Evolutionary conservation across 2,329 filamentous ascomycete genomes (phyloP), one percentile per base, ranked within the genome.

Genomic region (Waltergamsia citrina): DNA sequence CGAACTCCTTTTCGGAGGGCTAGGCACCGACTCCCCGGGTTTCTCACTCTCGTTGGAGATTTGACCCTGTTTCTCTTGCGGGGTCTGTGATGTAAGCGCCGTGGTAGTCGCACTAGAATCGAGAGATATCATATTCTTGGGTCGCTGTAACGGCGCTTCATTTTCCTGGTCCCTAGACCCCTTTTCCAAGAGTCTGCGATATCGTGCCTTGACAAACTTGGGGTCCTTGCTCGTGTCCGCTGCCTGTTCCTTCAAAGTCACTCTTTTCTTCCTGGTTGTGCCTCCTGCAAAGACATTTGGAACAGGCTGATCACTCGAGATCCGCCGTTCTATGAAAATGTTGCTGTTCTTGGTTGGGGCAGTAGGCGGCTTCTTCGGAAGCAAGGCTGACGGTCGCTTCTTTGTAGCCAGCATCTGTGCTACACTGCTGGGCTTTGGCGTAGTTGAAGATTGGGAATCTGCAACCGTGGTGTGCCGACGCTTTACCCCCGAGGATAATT

Each of bases 121-220:
- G 10, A 63, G 51, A 43, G 20, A 61, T 40, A 41, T 40, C 18
- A 49, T 39, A 6, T 33, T 32, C 5, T 37, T 37, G 4, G 54
- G 53, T 23, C 58, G 40, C 35, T 59, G 54, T 3, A 58, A 48
- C 3, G 63, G 55, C 3, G 50, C 57, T 16, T 40, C 39, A 9
- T 29, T 62, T 61, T 34, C 55, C n/a, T 31, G 59, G 15, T 64
- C 60, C 19, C 65, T 62, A 6, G 52, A 56, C 26, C 50, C 49
- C 21, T 67, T 53, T 37, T 67, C 54, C 3, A 65, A 56, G 15
- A 63, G 49, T 22, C 66, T 60, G 18, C 48, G 44, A 7, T 54
- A 40, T 8, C 54, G 60, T 38, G 32, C 29, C 14, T 35, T 48
- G 27, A 72, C 67, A 8, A 60, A 38, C 29, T 59, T 66, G 1